Conservation (phyloP, 2,329 filamentous ascomycete species). For the Ilyonectria robusta region DNA sequence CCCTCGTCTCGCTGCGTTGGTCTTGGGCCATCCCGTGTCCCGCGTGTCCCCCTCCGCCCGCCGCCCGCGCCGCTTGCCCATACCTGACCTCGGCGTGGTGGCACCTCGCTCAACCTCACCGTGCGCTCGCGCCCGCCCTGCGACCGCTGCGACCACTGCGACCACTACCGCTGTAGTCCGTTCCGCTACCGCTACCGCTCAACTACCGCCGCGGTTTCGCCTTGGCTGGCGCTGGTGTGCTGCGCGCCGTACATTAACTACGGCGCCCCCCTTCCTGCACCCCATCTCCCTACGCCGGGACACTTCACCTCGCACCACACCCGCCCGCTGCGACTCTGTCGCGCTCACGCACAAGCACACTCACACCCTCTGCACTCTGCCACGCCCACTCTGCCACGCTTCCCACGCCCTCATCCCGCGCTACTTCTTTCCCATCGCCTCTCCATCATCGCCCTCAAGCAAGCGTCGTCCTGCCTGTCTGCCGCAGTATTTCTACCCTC, state of each 20-base stretch:
- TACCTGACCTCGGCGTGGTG: conserved; percentile 18
- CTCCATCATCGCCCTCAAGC: conserved; percentile 19
- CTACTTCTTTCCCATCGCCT: conserved; percentile 25
- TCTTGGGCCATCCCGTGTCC: conserved; percentile 13
- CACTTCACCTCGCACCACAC: conserved; percentile 47
- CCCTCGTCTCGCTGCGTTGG: conserved; percentile 20
- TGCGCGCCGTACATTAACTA: conserved; percentile 44
- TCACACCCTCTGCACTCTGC: conserved; percentile 36
- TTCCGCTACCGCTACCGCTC: conserved; percentile 37
- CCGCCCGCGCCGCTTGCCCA: conserved; percentile 9
- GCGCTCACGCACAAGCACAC: conserved; percentile 33
- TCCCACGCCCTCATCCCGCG: conserved; percentile 32
- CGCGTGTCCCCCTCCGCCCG: conserved; percentile 9
- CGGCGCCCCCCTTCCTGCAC: conserved; percentile 32
- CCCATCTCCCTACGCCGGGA: conserved; percentile 32
- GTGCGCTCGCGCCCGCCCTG: conserved; percentile 18
- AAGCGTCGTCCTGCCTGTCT: conserved; percentile 10
- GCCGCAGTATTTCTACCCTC: conserved; percentile 13
- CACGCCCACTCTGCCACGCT: conserved; percentile 24
- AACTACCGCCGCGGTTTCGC: conserved; percentile 1
- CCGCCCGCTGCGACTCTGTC: conserved; percentile 42
- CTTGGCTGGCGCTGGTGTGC: conserved; percentile 2
- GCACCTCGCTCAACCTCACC: conserved; percentile 20
- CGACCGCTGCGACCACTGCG: conserved; percentile 29
- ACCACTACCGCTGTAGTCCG: conserved; percentile 40